Base-by-base conservation (phyloP, 768 basidiomycete genomes). In the Pulveroboletus sp. region DNA sequence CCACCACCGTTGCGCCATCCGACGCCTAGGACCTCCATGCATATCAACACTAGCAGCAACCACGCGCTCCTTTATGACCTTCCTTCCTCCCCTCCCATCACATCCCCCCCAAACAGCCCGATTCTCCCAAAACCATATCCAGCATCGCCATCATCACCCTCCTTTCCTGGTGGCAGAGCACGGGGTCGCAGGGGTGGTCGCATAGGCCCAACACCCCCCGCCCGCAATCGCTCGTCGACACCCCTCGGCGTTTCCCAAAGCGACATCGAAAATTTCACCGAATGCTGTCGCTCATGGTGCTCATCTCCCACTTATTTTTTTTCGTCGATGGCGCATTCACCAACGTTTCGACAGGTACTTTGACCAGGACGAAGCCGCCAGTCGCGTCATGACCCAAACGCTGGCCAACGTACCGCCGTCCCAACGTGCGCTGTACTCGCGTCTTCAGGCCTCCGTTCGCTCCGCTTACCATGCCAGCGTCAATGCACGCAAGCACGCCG, bases 361-460 rank as follows among this genome's bases (percentile, higher is more conserved):
- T 67, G 73, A 81, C 54, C 90, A 92, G 67, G 85, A 91, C 62
- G 83, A 88, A 59, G 76, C 81, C 56, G 78, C 90, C 17, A 86
- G 89, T 23, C 81, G 81, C 41, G 72, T 78, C 53, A 92, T 95
- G 83, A 86, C 88, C 13, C 84, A 89, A 56, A 90, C 83, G 4
- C 73, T 95, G 39, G 78, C 89, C 38, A 84, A 83, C 29, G 76
- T 93, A 4, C 86, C 86, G 7, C 80, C 90, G 2, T 83, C 88
- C 1, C 91, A 94, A 57, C 85, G 89, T 49, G 89, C 92, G 9
- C 85, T 89, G 1, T 95, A 86, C 65, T 86, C 89, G 19, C 83
- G 89, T 50, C 68, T 94, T 17, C 93, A 95, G 65, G 86, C 91
- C 1, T 87, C 87, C 17, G 85, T 93, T 23, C 83, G 93, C 36